Conservation (phyloP, 176 grass and related monocot species). For the Aegilops sharonensis region DNA sequence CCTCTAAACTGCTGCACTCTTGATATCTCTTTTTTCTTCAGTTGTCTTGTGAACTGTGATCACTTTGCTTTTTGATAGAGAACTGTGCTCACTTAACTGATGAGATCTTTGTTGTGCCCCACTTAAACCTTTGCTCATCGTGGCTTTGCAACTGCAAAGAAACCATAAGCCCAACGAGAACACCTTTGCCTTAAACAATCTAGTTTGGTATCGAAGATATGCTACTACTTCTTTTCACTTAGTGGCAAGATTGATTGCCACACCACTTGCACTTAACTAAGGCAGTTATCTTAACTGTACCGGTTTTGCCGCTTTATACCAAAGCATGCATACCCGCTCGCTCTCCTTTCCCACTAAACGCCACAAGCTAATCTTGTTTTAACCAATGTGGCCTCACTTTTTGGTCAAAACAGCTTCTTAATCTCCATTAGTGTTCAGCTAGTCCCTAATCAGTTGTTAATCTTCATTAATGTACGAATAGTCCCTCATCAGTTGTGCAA, state of each 20-base stretch:
- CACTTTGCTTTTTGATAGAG: no score
- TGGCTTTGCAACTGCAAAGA: conserved; percentile 13
- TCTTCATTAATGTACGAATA: not conserved
- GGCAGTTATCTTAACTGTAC: conserved; percentile 30
- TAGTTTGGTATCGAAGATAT: conserved; percentile 40
- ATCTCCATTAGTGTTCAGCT: not conserved
- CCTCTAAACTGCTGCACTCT: no score
- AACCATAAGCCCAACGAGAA: conserved; percentile 22
- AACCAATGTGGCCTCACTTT: conserved; percentile 23
- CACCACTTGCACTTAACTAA: conserved; percentile 46
- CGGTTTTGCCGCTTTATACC: conserved; percentile 43
- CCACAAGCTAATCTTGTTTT: conserved; percentile 24
- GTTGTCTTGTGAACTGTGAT: no score
- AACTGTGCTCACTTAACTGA: no score
- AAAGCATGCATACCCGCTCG: conserved; percentile 31
- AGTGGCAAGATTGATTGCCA: conserved; percentile 56
- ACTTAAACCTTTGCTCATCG: conserved; percentile 18
- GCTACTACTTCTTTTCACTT: conserved; percentile 45
- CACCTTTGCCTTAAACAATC: conserved; percentile 40
- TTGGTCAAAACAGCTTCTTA: conserved; percentile 22
- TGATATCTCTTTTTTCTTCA: no score
- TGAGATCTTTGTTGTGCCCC: conserved; percentile 5
- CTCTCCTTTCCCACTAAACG: conserved; percentile 11
- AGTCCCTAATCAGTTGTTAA: not conserved
- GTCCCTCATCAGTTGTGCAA: not conserved